phyloP scores from a whole-genome alignment of 2,329 filamentous ascomycete genomes.

The Aspergillus proliferans region DNA sequence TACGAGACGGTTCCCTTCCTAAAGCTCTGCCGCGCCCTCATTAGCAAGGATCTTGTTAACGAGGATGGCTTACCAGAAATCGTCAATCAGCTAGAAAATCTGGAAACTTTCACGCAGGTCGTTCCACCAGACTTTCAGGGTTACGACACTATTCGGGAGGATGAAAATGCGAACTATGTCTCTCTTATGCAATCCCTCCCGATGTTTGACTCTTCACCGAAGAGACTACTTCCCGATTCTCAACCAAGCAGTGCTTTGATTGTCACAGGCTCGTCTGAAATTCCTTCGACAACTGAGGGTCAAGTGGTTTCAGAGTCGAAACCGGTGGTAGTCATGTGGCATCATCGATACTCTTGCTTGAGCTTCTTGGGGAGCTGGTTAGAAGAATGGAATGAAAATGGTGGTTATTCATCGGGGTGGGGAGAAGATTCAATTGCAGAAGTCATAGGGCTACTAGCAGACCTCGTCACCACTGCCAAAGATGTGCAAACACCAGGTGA shows the following conservation, averaged over 20 bases:
- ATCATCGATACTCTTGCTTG: constrained; percentile 68
- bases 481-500: constrained; percentile 21
- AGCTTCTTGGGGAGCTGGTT: constrained; percentile 69
- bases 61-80: constrained; percentile 49
- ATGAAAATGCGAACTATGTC: constrained; percentile 77
- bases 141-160: constrained; percentile 74
- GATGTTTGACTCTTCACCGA: constrained; percentile 31
- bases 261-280: constrained; percentile 30
- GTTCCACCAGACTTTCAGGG: constrained; percentile 66
- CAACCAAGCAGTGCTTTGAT: constrained; percentile 27
- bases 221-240: constrained; percentile 15
- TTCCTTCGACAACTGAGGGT: constrained; percentile 36
- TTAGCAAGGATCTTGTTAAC: constrained; percentile 39
- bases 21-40: constrained; percentile 61
- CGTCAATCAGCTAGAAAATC: constrained; percentile 59
- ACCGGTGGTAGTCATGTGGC: constrained; percentile 69
- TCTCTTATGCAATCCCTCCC: constrained; percentile 55
- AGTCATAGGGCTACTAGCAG: constrained; percentile 66
- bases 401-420: constrained; percentile 49
- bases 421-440: constrained; percentile 62
- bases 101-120: constrained; percentile 69
- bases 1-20: constrained; percentile 79
- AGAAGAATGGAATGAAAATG: constrained; percentile 41
- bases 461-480: constrained; percentile 52
- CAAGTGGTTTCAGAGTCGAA: constrained; percentile 70